Evolutionary conservation across 1,284 basidiomycete species (phyloP).

Genomic region (Neotropicomus parvogracilis): DNA sequence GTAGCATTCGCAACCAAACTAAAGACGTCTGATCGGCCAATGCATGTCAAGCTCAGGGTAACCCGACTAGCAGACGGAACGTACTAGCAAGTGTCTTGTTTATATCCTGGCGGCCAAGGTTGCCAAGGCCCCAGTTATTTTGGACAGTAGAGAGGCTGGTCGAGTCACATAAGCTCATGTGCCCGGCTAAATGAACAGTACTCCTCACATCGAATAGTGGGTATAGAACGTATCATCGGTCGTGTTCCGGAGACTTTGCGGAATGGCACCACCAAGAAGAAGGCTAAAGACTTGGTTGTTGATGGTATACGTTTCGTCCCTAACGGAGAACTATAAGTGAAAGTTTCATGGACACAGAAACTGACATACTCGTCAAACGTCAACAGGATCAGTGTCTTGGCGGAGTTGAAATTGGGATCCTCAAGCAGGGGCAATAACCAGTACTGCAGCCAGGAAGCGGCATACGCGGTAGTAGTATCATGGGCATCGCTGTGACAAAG

Average conservation of each 20-base stretch:
- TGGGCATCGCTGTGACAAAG: slow-evolving; percentile 38
- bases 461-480: slow-evolving; percentile 55
- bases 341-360: not conserved
- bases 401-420: slow-evolving; percentile 46
- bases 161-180: slow-evolving; percentile 5
- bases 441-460: slow-evolving; percentile 46
- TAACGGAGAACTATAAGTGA: slow-evolving; percentile 27
- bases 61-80: not conserved
- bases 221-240: slow-evolving; percentile 58
- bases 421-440: slow-evolving; percentile 54
- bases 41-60: not conserved
- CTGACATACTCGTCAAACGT: slow-evolving; percentile 45
- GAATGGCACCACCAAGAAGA: slow-evolving; percentile 53
- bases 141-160: slow-evolving; percentile 52
- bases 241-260: slow-evolving; percentile 41
- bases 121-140: slow-evolving; percentile 63
- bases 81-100: slow-evolving; percentile 39
- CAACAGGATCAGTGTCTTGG: slow-evolving; percentile 51
- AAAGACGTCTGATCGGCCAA: slow-evolving; percentile 42
- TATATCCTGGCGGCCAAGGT: slow-evolving; percentile 57
- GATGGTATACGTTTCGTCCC: slow-evolving; percentile 44
- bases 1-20: slow-evolving; percentile 41
- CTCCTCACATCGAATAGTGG: slow-evolving; percentile 53
- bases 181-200: not conserved
- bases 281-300: slow-evolving; percentile 50